Base-by-base conservation (phyloP, 805 yeast genomes). In the Starmerella sp. region DNA sequence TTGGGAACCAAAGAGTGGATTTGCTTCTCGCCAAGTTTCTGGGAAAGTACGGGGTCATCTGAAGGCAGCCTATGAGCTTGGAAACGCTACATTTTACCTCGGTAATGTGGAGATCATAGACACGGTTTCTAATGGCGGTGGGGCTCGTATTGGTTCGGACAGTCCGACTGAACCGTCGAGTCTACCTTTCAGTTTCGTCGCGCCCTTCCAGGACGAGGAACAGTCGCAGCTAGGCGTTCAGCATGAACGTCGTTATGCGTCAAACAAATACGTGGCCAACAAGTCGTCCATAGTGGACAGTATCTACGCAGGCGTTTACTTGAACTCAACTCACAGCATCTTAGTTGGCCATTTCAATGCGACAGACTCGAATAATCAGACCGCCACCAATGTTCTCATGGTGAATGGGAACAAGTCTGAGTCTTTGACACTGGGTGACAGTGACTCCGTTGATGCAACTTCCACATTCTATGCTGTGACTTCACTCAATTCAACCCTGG, bases 281-380 rank as follows among this genome's bases (percentile, higher is more conserved):
- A 15, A 29, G 13, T n/a, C 7, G 9, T 17, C 50, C 9, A 7
- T 15, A 14, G 31, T 9, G 11, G 35, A 17, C 13, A 4, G 61
- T 1, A 56, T 75, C 29, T 60, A 66, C 50, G 58, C 65, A 51
- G 81, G 77, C 13, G 59, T 67, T 1, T 75, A 66, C 57, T 61
- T 75, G 48, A 83, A 85, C 64, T 70, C 71, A 11, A 65, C 81
- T 0, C 57, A 75, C 10, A 69, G 81, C 42, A 76, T 78, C 0
- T 67, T 84, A 49, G 89, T 86, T 8, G 93, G 91, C 22, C 66
- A 70, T 3, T 81, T 83, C 62, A 65, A 63, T 8, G 73, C 73
- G 7, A 41, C 42, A n/a, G 59, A 66, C 5, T 62, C 62, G 4
- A 63, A 67, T 36, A 66, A 62, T 10, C 57, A 65, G 0, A 45